Evolutionary conservation across 768 basidiomycete species (phyloP).

Genomic region (Calocybe cyanea): DNA sequence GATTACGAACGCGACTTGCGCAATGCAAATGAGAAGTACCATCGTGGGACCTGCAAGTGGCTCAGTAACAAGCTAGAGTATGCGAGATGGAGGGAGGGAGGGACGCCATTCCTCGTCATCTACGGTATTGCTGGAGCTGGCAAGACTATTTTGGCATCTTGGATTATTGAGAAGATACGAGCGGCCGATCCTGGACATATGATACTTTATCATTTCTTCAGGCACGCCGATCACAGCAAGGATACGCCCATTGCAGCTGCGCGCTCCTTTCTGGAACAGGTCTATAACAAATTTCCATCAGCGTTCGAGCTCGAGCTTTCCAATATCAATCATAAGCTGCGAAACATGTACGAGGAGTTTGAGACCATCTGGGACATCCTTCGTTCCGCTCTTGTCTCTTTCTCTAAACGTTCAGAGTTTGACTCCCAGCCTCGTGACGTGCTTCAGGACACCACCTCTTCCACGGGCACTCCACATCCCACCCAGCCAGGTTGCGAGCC

Average conservation of each 20-base stretch:
- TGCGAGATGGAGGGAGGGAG: not conserved
- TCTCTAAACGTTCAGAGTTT: too few relatives aligned
- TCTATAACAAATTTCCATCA: not conserved
- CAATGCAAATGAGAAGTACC: not conserved
- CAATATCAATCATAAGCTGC: too few relatives aligned
- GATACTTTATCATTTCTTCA: slow-evolving; percentile 6
- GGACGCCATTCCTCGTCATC: not conserved
- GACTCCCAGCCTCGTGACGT: too few relatives aligned
- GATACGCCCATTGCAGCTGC: slow-evolving; percentile 1
- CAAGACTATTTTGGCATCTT: slow-evolving; percentile 5
- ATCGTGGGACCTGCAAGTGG: slow-evolving; percentile 8
- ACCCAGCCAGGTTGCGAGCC: not conserved
- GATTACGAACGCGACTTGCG: slow-evolving; percentile 2
- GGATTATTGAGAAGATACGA: not conserved
- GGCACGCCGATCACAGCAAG: not conserved
- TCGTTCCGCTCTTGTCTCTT: not conserved
- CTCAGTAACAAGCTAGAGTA: not conserved
- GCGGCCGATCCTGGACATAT: not conserved
- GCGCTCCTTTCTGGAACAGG: slow-evolving; percentile 1
- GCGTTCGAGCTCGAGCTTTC: not conserved
- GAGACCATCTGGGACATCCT: slow-evolving; percentile 1
- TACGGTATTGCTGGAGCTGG: slow-evolving; percentile 3
- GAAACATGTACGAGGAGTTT: not conserved
- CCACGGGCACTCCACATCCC: not conserved
- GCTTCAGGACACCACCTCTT: too few relatives aligned